These are phyloP conservation scores for Tilletia indica DNA, from an alignment of 1,284 basidiomycete species.

Conservation along the genomic window DNA sequence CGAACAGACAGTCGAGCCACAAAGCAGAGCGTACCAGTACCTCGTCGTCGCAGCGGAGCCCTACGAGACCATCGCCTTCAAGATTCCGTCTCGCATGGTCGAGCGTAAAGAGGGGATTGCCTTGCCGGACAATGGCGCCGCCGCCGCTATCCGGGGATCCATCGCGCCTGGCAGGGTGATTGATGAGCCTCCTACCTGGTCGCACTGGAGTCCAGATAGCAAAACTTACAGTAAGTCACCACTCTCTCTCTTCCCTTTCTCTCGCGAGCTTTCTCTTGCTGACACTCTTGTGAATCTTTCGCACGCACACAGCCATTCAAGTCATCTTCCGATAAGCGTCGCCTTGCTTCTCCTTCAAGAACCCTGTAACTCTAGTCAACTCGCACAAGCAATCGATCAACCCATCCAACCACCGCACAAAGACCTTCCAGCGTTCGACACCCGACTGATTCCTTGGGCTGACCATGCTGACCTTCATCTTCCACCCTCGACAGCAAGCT, in stretches of 20 bases:
- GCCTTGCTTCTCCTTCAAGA: background rate
- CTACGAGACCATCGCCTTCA: conserved; percentile 97
- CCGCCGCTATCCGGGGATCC: background rate
- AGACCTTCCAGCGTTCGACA: no score
- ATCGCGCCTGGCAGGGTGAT: conserved; percentile 81
- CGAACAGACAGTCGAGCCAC: conserved; percentile 87
- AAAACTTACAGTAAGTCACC: conserved; percentile 38
- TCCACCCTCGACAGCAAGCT: no score
- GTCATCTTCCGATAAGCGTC: conserved; percentile 36
- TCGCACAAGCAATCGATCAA: background rate
- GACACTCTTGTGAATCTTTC: background rate
- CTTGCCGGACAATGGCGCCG: background rate
- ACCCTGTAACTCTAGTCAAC: background rate
- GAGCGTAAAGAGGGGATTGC: background rate
- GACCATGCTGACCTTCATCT: no score
- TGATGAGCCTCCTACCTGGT: conserved; percentile 61
- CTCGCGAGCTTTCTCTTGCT: background rate
- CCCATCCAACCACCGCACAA: no score
- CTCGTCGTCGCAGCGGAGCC: conserved; percentile 97
- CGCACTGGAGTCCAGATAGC: conserved; percentile 45
- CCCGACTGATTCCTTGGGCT: no score
- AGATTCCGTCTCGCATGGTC: conserved; percentile 50
- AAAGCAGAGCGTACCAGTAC: conserved; percentile 95
- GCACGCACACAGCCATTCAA: conserved; percentile 31
- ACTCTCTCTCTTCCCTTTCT: background rate